Percentiles rank a stretch among this genome's conserved stretches.
Evolutionary conservation across 2,329 filamentous ascomycete species (phyloP).

Genomic region (Grosmannia huntii): DNA sequence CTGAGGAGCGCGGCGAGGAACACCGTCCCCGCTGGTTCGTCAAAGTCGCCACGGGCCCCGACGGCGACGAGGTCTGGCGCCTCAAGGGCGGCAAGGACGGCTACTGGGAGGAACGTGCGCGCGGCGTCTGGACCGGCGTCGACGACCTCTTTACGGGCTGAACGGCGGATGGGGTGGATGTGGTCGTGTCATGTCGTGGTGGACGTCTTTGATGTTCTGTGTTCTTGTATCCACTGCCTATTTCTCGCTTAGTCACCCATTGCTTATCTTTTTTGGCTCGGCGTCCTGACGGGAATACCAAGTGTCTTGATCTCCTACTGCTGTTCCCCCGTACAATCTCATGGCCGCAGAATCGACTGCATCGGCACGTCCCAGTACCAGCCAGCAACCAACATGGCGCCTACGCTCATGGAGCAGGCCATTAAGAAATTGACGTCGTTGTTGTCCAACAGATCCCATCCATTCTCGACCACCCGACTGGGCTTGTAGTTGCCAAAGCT

Average conservation of each 20-base stretch:
- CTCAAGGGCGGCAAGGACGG: constrained; percentile 71
- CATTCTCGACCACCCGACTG: constrained; percentile 53
- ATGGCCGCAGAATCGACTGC: constrained; percentile 23
- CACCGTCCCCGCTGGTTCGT: constrained; percentile 79
- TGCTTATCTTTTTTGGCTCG: neutral
- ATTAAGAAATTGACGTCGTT: constrained; percentile 93
- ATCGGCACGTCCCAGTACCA: constrained; percentile 49
- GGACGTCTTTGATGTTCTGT: neutral
- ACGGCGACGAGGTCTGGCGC: constrained; percentile 59
- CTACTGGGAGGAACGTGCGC: constrained; percentile 81
- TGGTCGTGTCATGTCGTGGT: no score
- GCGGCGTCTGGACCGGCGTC: constrained; percentile 50
- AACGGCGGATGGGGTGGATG: neutral
- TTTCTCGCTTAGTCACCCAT: neutral
- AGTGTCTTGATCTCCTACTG: neutral
- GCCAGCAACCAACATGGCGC: constrained; percentile 54
- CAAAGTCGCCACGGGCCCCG: constrained; percentile 45
- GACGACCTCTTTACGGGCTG: constrained; percentile 32
- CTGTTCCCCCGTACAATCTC: neutral
- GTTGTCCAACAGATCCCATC: constrained; percentile 70
- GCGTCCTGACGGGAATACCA: no score
- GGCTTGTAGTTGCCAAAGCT: constrained; percentile 44
- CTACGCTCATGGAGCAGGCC: constrained; percentile 69
- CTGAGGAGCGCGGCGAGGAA: constrained; percentile 62
- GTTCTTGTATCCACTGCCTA: neutral